Percentiles rank a stretch among this genome's conserved stretches.
Evolutionary conservation across 2,329 filamentous ascomycete genomes (phyloP).

Genomic region (Berkeleyomyces rouxiae): DNA sequence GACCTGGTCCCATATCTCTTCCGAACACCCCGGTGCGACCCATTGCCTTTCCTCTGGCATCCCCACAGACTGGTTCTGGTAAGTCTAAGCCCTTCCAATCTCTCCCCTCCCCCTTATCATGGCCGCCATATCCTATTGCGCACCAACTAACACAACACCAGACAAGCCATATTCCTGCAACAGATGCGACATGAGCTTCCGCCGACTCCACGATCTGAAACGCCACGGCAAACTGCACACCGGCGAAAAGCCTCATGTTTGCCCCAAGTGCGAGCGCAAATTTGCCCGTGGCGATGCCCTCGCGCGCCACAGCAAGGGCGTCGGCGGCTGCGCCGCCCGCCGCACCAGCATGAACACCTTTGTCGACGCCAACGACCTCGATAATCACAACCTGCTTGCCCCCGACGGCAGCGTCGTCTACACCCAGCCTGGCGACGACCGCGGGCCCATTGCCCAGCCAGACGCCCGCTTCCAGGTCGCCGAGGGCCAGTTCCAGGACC

Average conservation of each 20-base stretch:
- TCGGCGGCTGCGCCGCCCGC: conserved; percentile 84
- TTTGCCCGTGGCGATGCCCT: conserved; percentile 92
- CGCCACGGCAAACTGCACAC: conserved; percentile 93
- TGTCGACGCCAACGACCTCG: conserved; percentile 58
- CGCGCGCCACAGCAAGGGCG: conserved; percentile 86
- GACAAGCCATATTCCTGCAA: conserved; percentile 94
- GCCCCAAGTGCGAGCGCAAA: conserved; percentile 81
- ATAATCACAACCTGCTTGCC: conserved; percentile 32
- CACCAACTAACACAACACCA: conserved; percentile 15
- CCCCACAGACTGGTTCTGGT: conserved; percentile 15
- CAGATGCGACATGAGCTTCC: conserved; percentile 83
- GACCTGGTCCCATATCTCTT: conserved; percentile 21
- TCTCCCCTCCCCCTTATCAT: background rate
- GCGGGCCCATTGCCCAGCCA: conserved; percentile 25
- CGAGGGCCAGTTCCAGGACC: conserved; percentile 7
- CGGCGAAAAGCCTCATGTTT: conserved; percentile 87
- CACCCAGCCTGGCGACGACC: conserved; percentile 29
- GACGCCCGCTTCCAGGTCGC: conserved; percentile 1
- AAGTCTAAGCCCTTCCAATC: background rate
- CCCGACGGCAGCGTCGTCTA: conserved; percentile 24
- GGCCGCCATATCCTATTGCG: no score
- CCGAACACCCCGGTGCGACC: conserved; percentile 31
- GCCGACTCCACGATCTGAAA: conserved; percentile 86
- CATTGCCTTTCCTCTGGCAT: conserved; percentile 41
- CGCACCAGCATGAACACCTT: conserved; percentile 74